Evolutionary conservation across 768 basidiomycete genomes (phyloP).

Genomic region (Neoboletus magnificus): DNA sequence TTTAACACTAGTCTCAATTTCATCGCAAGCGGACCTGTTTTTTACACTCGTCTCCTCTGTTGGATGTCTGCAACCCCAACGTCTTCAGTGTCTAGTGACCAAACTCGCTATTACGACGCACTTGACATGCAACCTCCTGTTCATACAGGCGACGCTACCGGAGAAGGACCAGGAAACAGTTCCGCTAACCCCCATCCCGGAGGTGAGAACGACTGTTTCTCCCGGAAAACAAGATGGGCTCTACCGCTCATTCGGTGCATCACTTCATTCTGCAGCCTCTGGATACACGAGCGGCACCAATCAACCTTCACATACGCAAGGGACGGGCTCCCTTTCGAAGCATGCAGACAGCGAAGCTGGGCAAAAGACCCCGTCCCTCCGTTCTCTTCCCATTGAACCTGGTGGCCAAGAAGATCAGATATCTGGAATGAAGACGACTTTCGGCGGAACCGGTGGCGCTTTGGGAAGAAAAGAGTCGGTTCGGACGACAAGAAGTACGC

Average conservation of each 20-base stretch:
- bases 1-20: slow-evolving; percentile 17
- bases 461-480: slow-evolving; percentile 22
- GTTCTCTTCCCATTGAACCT: slow-evolving; percentile 22
- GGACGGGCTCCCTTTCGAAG: not conserved
- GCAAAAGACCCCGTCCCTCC: slow-evolving; percentile 15
- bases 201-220: slow-evolving; percentile 1
- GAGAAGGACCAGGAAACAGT: not conserved
- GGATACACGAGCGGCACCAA: not conserved
- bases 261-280: not conserved
- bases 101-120: slow-evolving; percentile 46
- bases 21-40: not conserved
- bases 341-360: not conserved
- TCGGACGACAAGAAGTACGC: slow-evolving; percentile 22
- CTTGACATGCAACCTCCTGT: slow-evolving; percentile 29
- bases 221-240: not conserved
- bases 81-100: slow-evolving; percentile 30
- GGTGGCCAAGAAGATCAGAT: slow-evolving; percentile 2
- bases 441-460: not conserved
- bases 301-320: not conserved
- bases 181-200: not conserved
- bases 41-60: not conserved
- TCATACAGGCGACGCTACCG: not conserved
- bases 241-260: not conserved
- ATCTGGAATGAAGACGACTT: not conserved
- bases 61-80: slow-evolving; percentile 15